Base-by-base conservation (phyloP, 208 protist genomes). In the Trypanosoma caninum region DNA sequence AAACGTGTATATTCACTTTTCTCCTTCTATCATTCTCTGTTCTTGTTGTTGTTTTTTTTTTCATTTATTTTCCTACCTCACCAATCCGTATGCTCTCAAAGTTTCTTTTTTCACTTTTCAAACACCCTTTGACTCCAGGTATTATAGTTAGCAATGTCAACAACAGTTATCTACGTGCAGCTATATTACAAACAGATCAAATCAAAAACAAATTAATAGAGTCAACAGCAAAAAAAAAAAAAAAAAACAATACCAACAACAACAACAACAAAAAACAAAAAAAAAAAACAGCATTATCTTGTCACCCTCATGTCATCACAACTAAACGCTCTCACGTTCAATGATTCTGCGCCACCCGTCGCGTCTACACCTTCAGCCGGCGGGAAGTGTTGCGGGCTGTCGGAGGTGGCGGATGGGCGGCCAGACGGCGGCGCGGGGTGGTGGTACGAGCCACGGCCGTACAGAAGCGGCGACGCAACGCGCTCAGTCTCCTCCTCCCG, bases 401-500 rank as follows among this genome's bases (percentile, higher is more conserved):
- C 14, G 9, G 3, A n/a, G 40, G 40, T n/a, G 16, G 5, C 9
- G 14, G 20, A 45, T 10, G 16, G 14, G 20, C 13, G 20, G 14
- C 40, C 20, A 45, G 40, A 45, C 14, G 40, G 20, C 40, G 20
- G 13, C 16, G 40, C 13, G 5, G 16, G 40, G 3, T 20, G 40
- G 14, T 72, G 23, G 41, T 82, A 82, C 35, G 44, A 16, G 14
- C 67, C 48, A 27, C 64, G 76, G 9, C 76, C 76, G 67, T 82
- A 82, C 10, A 72, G 61, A 1, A 74, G 38, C 9, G 79, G 79
- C 0, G 79, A 86, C 0, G 79, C 72, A 13, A 86, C 57, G 8
- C 79, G 79, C 22, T 66, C 65, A 25, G 54, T 42, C 33, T 54
- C 72, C 27, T 77, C 75, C 23, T 61, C n/a, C 22, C 77, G 35